These are phyloP conservation scores for Arthrinium puccinioides DNA, from an alignment of 2,329 filamentous ascomycete species.

Conservation along the genomic window DNA sequence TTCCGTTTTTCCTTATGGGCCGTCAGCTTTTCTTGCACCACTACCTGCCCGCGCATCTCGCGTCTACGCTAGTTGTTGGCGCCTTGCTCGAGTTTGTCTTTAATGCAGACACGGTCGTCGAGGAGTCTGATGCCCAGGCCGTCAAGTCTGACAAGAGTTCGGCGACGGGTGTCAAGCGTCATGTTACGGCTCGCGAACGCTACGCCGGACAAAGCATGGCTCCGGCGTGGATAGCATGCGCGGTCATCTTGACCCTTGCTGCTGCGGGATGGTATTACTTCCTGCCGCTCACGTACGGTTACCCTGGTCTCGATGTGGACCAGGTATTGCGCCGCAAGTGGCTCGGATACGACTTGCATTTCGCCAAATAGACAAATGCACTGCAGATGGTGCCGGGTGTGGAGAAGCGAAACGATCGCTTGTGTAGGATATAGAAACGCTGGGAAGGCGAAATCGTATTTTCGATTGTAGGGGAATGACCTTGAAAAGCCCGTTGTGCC, in stretches of 20 bases:
- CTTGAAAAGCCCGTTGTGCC: too few species aligned
- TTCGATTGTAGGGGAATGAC: too few species aligned
- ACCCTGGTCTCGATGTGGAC: slow-evolving; percentile 74
- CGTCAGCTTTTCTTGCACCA: slow-evolving; percentile 97
- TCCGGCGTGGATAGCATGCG: slow-evolving; percentile 70
- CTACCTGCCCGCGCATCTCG: slow-evolving; percentile 90
- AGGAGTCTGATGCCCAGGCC: slow-evolving; percentile 40
- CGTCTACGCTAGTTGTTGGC: slow-evolving; percentile 82
- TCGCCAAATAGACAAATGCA: slow-evolving; percentile 71
- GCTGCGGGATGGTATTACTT: slow-evolving; percentile 87
- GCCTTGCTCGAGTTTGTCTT: slow-evolving; percentile 94
- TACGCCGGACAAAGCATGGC: slow-evolving; percentile 72
- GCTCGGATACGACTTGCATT: slow-evolving; percentile 95
- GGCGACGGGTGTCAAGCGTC: slow-evolving; percentile 37
- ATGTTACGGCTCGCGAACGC: slow-evolving; percentile 74
- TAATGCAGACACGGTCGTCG: slow-evolving; percentile 69
- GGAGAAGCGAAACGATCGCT: not conserved
- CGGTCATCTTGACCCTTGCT: slow-evolving; percentile 60
- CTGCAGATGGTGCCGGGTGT: too few species aligned
- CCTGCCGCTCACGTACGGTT: slow-evolving; percentile 90
- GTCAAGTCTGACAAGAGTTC: slow-evolving; percentile 39
- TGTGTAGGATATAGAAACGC: not conserved
- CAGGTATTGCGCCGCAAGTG: slow-evolving; percentile 83
- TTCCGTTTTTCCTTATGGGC: slow-evolving; percentile 97
- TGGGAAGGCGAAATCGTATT: not conserved